A percentile compares a stretch with the other conserved stretches of the same genome.
These are phyloP conservation scores for Schizophyllum amplum DNA, from an alignment of 1,284 basidiomycete species.

Conservation along the genomic window DNA sequence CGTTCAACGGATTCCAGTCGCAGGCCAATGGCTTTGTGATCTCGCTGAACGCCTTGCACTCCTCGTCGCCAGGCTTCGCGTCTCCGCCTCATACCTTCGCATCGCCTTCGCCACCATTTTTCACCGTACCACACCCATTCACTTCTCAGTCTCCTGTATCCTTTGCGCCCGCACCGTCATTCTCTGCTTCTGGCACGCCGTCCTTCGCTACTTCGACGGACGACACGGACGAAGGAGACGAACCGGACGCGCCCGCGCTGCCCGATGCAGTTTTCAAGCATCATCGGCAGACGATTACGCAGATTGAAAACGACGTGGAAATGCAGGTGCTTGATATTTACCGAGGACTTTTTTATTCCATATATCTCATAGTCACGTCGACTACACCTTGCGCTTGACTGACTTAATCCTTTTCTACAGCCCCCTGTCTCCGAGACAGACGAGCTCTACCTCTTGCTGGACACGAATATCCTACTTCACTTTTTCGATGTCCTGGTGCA, in stretches of 20 bases:
- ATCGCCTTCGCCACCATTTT: not conserved
- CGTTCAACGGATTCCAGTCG: not conserved
- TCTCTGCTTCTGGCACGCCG: too few species aligned
- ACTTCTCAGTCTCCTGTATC: not conserved
- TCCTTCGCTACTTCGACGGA: too few species aligned
- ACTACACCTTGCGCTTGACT: not conserved
- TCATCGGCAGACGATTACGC: constrained; percentile 9
- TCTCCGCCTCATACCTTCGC: not conserved
- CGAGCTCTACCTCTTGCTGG: constrained; percentile 46
- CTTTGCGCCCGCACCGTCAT: too few species aligned
- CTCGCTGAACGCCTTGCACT: not conserved
- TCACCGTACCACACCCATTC: not conserved
- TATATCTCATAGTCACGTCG: too few species aligned
- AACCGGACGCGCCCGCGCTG: not conserved
- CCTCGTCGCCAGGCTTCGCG: not conserved
- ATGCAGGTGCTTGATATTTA: constrained; percentile 41
- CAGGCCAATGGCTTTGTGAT: not conserved
- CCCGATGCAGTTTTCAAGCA: not conserved
- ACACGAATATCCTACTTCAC: constrained; percentile 67
- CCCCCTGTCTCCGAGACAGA: constrained; percentile 29
- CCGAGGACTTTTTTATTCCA: not conserved
- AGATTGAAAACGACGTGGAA: constrained; percentile 29
- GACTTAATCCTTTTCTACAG: constrained; percentile 18
- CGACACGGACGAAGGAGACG: too few species aligned
- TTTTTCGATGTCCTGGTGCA: constrained; percentile 52